A percentile compares a stretch with the other conserved stretches of the same genome.
Evolutionary conservation across 768 basidiomycete genomes (phyloP).

Genomic region (Rhizopogon roseolus): DNA sequence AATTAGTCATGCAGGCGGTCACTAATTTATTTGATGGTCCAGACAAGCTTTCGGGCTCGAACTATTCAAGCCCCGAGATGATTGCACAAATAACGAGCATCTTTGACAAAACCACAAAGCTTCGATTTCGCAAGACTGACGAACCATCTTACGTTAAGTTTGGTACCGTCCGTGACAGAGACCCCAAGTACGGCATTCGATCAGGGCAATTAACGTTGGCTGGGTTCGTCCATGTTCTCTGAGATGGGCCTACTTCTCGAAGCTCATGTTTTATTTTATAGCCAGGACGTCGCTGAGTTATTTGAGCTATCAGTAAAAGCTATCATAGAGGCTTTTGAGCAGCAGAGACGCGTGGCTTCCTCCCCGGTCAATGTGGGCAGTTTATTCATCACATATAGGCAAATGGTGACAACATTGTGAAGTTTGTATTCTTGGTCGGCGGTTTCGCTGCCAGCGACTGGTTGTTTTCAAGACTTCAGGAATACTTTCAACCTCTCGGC

Average conservation of each 20-base stretch:
- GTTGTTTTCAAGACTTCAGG: slow-evolving; percentile 37
- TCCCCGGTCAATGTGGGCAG: slow-evolving; percentile 23
- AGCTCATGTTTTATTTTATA: slow-evolving; percentile 2
- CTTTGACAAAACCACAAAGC: slow-evolving; percentile 34
- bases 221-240: slow-evolving; percentile 23
- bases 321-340: slow-evolving; percentile 28
- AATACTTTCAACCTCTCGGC: slow-evolving; percentile 27
- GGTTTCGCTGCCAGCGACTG: slow-evolving; percentile 47
- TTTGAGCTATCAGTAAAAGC: slow-evolving; percentile 40
- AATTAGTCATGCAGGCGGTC: background rate
- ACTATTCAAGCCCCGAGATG: slow-evolving; percentile 22
- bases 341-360: slow-evolving; percentile 17
- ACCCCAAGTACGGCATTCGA: slow-evolving; percentile 28
- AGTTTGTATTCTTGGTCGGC: slow-evolving; percentile 45
- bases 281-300: slow-evolving; percentile 31
- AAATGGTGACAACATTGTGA: background rate
- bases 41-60: slow-evolving; percentile 27
- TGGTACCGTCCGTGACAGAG: slow-evolving; percentile 31
- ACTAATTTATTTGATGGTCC: background rate
- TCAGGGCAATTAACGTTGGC: slow-evolving; percentile 32
- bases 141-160: slow-evolving; percentile 35
- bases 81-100: slow-evolving; percentile 25
- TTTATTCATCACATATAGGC: no score
- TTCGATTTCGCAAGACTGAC: slow-evolving; percentile 31
- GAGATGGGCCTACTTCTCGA: background rate